Base-by-base conservation (phyloP, 176 grass and related monocot species). In the Carex cristatella region DNA sequence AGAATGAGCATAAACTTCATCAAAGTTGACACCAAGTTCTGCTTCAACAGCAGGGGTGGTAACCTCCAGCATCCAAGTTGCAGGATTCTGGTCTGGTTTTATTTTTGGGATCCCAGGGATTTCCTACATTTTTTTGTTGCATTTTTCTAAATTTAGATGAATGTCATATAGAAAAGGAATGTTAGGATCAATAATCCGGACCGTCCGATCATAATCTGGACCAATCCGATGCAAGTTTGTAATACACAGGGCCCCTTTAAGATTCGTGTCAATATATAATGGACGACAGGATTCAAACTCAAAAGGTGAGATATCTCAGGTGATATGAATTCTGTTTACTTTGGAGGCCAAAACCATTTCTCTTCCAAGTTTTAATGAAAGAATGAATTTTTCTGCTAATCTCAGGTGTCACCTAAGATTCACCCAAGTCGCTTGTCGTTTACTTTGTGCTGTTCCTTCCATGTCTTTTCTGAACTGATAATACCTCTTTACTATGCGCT, bases 11-110 rank as follows among this genome's bases (percentile, higher is more conserved):
- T 98, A 98, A 85, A 93, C 82, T 83, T 98, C 92, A 86, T 88
- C 86, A 90, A 94, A 98, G 31, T 93, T 87, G 23, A 98, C 8
- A 12, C 90, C 86, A 35, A 93, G 65, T 54, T 19, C 76, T 88
- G 92, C 85, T 85, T 95, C 93, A 23, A 89, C 81, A 79, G 86
- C 49, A 49, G 91, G 61, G 16, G 91, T 82, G 61, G 84, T 98
- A 76, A 98, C 86, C 86, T 98, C 95, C 30, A 98, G 60, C 85
- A 93, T 89, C 95, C 95, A 98, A 55, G 95, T 98, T 19, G 95
- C 95, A 61, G 95, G 95, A 70, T 98, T 98, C 73, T 93, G 90
- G 37, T 91, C 93, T 79, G 91, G 86, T 82, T 85, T 80, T 68
- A 94, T 94, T 73, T 90, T 94, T 28, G 89, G 73, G 86, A 94